These are phyloP conservation scores for Fraxinus albicans DNA, from an alignment of 305 asterid species.

Conservation along the genomic window DNA sequence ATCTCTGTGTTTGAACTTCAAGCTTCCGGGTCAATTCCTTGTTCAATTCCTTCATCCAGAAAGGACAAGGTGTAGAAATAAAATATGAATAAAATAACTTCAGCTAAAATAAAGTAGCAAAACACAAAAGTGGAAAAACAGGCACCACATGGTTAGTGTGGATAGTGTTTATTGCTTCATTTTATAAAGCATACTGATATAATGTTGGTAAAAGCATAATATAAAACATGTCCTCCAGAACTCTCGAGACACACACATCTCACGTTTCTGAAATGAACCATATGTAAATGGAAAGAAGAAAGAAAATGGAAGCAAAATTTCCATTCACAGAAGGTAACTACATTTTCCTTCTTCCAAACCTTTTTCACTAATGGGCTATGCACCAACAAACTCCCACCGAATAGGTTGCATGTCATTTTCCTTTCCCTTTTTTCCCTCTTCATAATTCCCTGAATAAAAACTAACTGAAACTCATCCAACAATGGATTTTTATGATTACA, in stretches of 20 bases:
- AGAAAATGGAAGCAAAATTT: neutral
- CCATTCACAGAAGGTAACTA: neutral
- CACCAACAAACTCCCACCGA: conserved; percentile 8
- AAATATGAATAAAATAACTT: conserved; percentile 4
- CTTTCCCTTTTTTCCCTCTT: neutral
- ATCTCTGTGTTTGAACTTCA: conserved; percentile 94
- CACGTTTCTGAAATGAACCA: neutral
- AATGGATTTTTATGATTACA: neutral
- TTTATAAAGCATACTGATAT: neutral
- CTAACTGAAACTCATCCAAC: neutral
- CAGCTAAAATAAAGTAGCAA: neutral
- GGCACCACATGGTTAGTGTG: neutral
- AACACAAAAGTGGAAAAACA: neutral
- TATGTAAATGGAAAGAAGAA: neutral
- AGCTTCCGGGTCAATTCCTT: conserved; percentile 83
- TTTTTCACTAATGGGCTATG: neutral
- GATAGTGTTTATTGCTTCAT: neutral
- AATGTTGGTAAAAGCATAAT: neutral
- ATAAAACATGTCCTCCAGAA: neutral
- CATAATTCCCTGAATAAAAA: neutral
- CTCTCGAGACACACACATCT: neutral
- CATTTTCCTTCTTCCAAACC: neutral
- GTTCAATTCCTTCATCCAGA: conserved; percentile 66
- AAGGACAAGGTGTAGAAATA: conserved; percentile 20
- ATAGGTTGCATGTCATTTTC: conserved; percentile 6